Conservation (phyloP, 148 eudicot genomes). For the Talinum fruticosum region DNA sequence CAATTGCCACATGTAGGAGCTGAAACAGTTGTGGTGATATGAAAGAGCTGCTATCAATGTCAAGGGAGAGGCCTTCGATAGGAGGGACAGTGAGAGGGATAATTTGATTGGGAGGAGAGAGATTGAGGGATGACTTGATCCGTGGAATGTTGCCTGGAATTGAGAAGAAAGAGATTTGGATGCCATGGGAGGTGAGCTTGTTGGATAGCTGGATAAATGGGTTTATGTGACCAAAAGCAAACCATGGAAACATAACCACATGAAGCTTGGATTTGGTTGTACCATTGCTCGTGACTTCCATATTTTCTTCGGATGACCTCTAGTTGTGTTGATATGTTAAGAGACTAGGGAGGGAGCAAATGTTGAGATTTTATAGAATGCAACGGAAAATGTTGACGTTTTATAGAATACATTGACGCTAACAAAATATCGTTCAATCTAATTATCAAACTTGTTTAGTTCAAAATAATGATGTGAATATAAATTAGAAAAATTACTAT, state of each 20-base stretch:
- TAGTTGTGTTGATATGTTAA: neutral
- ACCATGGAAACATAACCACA: slow-evolving; percentile 44
- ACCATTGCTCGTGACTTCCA: neutral
- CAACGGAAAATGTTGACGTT: too few species aligned
- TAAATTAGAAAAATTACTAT: too few species aligned
- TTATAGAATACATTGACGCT: too few species aligned
- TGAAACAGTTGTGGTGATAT: slow-evolving; percentile 19
- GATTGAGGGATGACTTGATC: slow-evolving; percentile 33
- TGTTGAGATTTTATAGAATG: neutral
- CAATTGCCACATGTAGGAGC: slow-evolving; percentile 46
- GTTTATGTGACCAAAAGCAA: slow-evolving; percentile 61
- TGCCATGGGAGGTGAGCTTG: slow-evolving; percentile 39
- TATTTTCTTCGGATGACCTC: neutral
- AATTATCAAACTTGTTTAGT: too few species aligned
- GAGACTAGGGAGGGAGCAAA: neutral
- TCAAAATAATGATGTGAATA: too few species aligned
- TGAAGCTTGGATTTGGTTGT: neutral
- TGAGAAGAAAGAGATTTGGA: slow-evolving; percentile 41
- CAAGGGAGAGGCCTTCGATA: slow-evolving; percentile 33
- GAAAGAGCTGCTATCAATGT: slow-evolving; percentile 43
- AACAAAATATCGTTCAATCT: too few species aligned
- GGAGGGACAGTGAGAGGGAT: slow-evolving; percentile 41
- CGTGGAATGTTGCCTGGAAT: slow-evolving; percentile 38
- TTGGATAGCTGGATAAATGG: slow-evolving; percentile 53
- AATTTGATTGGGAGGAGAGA: slow-evolving; percentile 18